Conservation (phyloP, 352 stramenopile species). For the Elongisporangium prolatum region DNA sequence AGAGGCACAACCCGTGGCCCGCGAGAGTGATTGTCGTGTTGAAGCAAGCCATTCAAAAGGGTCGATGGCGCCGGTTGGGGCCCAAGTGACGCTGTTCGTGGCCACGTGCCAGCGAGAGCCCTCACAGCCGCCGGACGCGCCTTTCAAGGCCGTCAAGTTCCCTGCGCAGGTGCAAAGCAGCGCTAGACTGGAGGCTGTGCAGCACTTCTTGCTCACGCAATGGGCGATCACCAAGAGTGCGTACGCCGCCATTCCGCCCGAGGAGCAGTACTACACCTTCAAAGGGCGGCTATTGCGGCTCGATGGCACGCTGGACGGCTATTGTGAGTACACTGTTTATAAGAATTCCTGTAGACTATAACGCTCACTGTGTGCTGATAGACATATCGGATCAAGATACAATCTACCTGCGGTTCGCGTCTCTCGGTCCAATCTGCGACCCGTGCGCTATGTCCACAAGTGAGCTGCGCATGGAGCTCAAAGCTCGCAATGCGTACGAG, state of each 20-base stretch:
- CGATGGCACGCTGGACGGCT: conserved; percentile 52
- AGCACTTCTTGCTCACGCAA: conserved; percentile 51
- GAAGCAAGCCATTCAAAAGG: background rate
- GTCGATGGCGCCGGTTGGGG: background rate
- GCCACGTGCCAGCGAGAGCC: conserved; percentile 41
- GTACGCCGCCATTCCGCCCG: conserved; percentile 29
- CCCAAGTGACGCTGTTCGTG: conserved; percentile 44
- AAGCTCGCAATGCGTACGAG: conserved; percentile 51
- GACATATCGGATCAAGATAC: conserved; percentile 67
- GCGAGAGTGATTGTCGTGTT: background rate
- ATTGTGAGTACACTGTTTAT: conserved; percentile 25
- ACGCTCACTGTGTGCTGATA: conserved; percentile 10
- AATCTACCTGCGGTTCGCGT: conserved; percentile 65
- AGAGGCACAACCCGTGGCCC: background rate
- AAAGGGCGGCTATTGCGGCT: conserved; percentile 62
- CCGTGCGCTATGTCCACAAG: conserved; percentile 78
- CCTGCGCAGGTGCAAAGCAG: conserved; percentile 34
- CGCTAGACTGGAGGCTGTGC: conserved; percentile 39
- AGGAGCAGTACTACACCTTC: conserved; percentile 71
- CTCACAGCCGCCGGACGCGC: conserved; percentile 5
- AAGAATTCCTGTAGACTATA: background rate
- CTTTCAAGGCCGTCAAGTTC: conserved; percentile 58
- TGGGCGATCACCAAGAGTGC: conserved; percentile 60
- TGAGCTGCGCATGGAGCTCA: conserved; percentile 55
- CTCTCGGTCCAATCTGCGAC: conserved; percentile 56